Conservation (phyloP, 2,329 filamentous ascomycete species). For the Lecanicillium sp. region DNA sequence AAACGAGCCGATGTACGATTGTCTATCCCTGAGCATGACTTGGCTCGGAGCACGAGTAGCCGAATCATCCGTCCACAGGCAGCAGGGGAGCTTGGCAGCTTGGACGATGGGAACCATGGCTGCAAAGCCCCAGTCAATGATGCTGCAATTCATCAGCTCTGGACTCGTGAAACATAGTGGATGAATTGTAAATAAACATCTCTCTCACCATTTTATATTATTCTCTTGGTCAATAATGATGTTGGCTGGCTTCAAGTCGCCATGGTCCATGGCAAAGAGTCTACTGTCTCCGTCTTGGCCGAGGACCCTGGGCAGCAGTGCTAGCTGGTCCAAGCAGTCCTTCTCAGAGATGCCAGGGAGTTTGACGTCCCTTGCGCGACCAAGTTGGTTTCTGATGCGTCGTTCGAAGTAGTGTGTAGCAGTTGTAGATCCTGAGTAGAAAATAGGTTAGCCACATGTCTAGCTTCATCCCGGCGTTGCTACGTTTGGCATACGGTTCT, state of each 20-base stretch:
- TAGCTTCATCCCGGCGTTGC: neutral
- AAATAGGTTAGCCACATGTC: neutral
- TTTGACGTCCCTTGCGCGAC: neutral
- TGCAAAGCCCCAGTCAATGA: conserved; percentile 4
- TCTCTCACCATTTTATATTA: conserved; percentile 1
- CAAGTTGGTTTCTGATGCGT: conserved; percentile 5
- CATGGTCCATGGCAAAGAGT: conserved; percentile 4
- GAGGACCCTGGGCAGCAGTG: conserved; percentile 2
- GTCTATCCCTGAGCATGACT: conserved; percentile 2
- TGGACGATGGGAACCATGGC: conserved; percentile 5
- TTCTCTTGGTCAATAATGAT: conserved; percentile 3
- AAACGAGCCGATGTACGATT: conserved; percentile 1
- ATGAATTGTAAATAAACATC: neutral
- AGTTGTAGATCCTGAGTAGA: neutral
- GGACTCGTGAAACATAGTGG: neutral
- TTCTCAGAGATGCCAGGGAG: conserved; percentile 2
- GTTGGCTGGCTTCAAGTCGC: conserved; percentile 3
- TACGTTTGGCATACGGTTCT: neutral
- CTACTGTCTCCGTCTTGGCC: neutral
- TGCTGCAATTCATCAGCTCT: conserved; percentile 1
- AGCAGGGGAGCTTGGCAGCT: conserved; percentile 4
- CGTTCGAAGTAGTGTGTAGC: conserved; percentile 3
- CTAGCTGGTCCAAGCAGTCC: conserved; percentile 3
- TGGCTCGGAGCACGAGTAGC: conserved; percentile 1
- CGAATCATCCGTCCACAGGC: conserved; percentile 4